Percentiles rank a stretch among this genome's conserved stretches.
Conservation (phyloP, 2,329 filamentous ascomycete genomes). For the Scedosporium minutisporum region DNA sequence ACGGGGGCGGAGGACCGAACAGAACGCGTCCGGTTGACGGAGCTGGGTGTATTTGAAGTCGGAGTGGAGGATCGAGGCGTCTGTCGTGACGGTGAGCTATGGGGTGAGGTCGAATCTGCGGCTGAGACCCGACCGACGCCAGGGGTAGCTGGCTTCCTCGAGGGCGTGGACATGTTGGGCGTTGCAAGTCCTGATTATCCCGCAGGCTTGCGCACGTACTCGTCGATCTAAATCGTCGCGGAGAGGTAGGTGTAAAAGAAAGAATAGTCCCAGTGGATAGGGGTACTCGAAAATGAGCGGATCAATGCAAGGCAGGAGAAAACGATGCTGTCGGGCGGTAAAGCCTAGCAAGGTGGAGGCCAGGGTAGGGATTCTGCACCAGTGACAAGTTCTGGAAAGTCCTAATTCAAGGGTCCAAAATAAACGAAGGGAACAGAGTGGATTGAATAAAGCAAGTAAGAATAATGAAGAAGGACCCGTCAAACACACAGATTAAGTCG, state of each 20-base stretch:
- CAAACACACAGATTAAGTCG: not conserved
- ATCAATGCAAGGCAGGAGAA: no score
- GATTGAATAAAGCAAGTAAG: not conserved
- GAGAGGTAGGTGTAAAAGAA: not conserved
- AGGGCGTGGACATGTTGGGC: conserved; percentile 3
- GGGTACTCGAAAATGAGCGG: not conserved
- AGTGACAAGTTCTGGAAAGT: no score
- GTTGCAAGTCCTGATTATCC: not conserved
- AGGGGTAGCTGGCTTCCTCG: conserved; percentile 3
- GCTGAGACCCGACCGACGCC: conserved; percentile 2
- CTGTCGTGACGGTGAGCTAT: conserved; percentile 4
- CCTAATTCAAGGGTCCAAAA: no score
- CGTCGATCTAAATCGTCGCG: no score
- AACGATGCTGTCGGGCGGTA: no score
- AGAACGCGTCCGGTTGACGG: conserved; percentile 51
- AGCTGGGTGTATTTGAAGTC: conserved; percentile 28
- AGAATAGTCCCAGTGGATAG: not conserved
- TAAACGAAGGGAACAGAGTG: not conserved
- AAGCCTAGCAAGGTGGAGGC: no score
- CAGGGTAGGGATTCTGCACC: no score
- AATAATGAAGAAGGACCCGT: not conserved
- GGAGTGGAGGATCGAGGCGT: conserved; percentile 36
- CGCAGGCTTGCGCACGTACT: no score
- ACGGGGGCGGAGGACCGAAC: conserved; percentile 56
- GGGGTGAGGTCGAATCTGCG: not conserved